phyloP scores from a whole-genome alignment of 2,329 filamentous ascomycete genomes.

The Hypoxylon sp. region DNA sequence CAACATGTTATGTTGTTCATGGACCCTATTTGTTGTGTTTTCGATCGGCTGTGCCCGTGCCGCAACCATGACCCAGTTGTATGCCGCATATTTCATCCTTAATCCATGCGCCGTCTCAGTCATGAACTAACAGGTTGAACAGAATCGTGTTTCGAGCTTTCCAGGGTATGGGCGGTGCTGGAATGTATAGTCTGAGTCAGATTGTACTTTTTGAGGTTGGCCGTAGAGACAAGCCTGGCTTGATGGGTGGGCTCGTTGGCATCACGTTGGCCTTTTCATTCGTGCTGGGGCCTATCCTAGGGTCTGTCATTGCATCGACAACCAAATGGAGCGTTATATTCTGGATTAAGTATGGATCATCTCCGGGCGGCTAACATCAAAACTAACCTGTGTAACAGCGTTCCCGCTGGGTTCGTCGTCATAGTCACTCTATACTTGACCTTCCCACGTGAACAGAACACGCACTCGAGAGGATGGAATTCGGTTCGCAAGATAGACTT shows the following conservation, averaged over 20 bases:
- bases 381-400: conserved; percentile 51
- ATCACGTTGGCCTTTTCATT: conserved; percentile 68
- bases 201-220: conserved; percentile 68
- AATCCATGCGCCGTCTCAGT: not conserved
- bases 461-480: conserved; percentile 54
- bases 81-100: conserved; percentile 37
- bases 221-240: conserved; percentile 62
- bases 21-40: conserved; percentile 66
- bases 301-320: conserved; percentile 65
- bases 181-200: conserved; percentile 70
- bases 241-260: conserved; percentile 67
- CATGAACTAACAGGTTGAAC: conserved; percentile 22
- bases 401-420: conserved; percentile 62
- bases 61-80: conserved; percentile 64
- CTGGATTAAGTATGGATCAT: conserved; percentile 66
- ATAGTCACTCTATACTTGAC: conserved; percentile 61
- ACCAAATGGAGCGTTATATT: conserved; percentile 71
- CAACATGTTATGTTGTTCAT: conserved; percentile 62
- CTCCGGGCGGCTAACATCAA: not conserved
- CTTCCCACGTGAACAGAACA: conserved; percentile 57
- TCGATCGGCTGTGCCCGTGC: conserved; percentile 66
- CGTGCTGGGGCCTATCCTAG: conserved; percentile 68
- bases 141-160: conserved; percentile 70
- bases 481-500: conserved; percentile 64
- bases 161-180: conserved; percentile 71